These are phyloP conservation scores for Boletellus sp. DNA, from an alignment of 1,284 basidiomycete genomes.

Conservation along the genomic window DNA sequence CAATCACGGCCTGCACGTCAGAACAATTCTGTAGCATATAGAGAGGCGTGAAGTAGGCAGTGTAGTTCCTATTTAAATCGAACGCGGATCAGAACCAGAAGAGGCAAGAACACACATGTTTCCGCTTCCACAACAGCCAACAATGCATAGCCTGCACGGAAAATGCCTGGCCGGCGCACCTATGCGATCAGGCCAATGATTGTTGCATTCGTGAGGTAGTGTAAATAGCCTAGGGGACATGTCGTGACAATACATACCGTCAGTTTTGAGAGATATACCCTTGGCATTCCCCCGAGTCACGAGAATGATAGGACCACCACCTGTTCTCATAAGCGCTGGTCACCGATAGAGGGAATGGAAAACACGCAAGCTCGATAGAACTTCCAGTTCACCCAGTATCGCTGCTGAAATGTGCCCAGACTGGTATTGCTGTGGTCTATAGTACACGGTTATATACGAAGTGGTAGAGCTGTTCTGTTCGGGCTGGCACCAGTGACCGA, in stretches of 20 bases:
- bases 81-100: not conserved
- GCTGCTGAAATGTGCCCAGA: slow-evolving; percentile 76
- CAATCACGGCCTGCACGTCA: slow-evolving; percentile 64
- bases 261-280: slow-evolving; percentile 25
- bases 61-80: slow-evolving; percentile 48
- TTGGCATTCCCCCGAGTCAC: slow-evolving; percentile 50
- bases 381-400: slow-evolving; percentile 66
- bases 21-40: slow-evolving; percentile 71
- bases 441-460: slow-evolving; percentile 46
- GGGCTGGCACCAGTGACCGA: slow-evolving; percentile 1
- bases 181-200: slow-evolving; percentile 65
- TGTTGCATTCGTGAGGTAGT: slow-evolving; percentile 61
- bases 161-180: slow-evolving; percentile 63
- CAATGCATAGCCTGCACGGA: slow-evolving; percentile 67
- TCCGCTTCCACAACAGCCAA: slow-evolving; percentile 72
- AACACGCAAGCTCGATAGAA: slow-evolving; percentile 52
- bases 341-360: not conserved
- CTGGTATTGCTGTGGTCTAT: slow-evolving; percentile 68
- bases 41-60: slow-evolving; percentile 70
- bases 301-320: slow-evolving; percentile 61
- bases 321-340: slow-evolving; percentile 31
- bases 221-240: slow-evolving; percentile 44
- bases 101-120: slow-evolving; percentile 32
- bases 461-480: slow-evolving; percentile 27
- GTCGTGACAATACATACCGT: slow-evolving; percentile 36